Evolutionary conservation across 2,329 filamentous ascomycete species (phyloP), one percentile per base, ranked within the genome.

Genomic region (Shiraia bambusicola): DNA sequence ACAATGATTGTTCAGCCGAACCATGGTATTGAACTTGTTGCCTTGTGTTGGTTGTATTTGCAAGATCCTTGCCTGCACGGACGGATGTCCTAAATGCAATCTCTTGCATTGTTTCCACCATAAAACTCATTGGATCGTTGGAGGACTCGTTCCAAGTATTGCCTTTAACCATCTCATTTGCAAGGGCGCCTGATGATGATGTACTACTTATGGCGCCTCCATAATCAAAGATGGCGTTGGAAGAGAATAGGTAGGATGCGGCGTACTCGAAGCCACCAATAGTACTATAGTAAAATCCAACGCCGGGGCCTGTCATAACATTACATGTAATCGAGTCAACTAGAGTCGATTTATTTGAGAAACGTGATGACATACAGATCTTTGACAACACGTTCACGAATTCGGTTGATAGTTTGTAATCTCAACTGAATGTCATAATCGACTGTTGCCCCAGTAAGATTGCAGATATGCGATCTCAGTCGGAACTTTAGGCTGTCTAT

Each of bases 251-350:
- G 27, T 41, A 35, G 2, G 26, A 30, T 16, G 38, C 38, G 2
- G 38, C 38, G 14, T 35, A 41, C 13, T 35, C 27, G 17, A 41
- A 41, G 13, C 38, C 38, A 3, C 38, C 38, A 19, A 41, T 41
- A 11, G 32, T 35, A 15, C 38, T 41, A 13, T 35, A 3, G 31
- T 30, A 15, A n/a, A 14, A 13, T 8, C 13, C 16, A 4, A 13
- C 30, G n/a, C 38, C 38, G 3, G 38, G 38, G 4, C 38, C 38
- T 13, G 26, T n/a, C 8, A 41, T 22, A 7, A 36, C 17, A 6
- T 32, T 41, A 17, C 2, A 9, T 12, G 11, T n/a, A 14, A 11
- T 29, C 8, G 19, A 22, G 26, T 29, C 19, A 19, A 5, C 24
- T 19, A n/a, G 13, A 6, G 13, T 19, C 6, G 15, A 25, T 29